Conservation (phyloP, 768 basidiomycete species). For the Tulasnella calospora region DNA sequence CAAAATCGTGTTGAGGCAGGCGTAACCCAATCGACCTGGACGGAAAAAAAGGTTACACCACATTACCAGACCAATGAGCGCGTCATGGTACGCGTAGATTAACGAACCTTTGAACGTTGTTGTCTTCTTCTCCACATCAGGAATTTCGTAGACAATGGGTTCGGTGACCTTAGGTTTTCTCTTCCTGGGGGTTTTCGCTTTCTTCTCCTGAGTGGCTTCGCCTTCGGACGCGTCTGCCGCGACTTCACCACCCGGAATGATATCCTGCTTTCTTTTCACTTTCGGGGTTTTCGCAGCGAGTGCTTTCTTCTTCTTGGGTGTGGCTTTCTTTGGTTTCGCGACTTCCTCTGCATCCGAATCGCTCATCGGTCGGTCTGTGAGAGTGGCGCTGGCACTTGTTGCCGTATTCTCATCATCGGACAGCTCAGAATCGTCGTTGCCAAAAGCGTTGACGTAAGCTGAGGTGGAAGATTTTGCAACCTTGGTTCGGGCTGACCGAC, state of each 20-base stretch:
- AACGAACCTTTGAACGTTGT: slow-evolving; percentile 55
- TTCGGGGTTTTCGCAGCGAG: neutral
- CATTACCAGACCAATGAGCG: slow-evolving; percentile 42
- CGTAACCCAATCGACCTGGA: slow-evolving; percentile 50
- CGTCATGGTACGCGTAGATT: neutral
- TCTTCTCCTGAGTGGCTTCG: neutral
- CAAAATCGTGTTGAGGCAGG: slow-evolving; percentile 80
- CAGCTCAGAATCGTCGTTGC: slow-evolving; percentile 21
- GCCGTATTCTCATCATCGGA: neutral
- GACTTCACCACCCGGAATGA: slow-evolving; percentile 30
- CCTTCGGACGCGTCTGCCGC: neutral
- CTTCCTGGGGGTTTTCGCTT: slow-evolving; percentile 34
- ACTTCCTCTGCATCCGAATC: slow-evolving; percentile 23
- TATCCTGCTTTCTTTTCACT: slow-evolving; percentile 30
- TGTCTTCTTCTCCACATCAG: slow-evolving; percentile 59
- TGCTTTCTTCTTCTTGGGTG: slow-evolving; percentile 27
- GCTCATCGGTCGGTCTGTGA: neutral
- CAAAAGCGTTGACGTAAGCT: slow-evolving; percentile 16
- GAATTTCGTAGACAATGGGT: slow-evolving; percentile 54
- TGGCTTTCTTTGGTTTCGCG: neutral
- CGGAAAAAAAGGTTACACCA: slow-evolving; percentile 26
- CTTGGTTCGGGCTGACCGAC: slow-evolving; percentile 5
- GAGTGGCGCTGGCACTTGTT: neutral
- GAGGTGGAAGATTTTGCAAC: neutral
- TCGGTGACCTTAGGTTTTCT: slow-evolving; percentile 34